These are phyloP conservation scores for Pugionium dolabratum DNA, from an alignment of 345 rosid species.

Conservation along the genomic window DNA sequence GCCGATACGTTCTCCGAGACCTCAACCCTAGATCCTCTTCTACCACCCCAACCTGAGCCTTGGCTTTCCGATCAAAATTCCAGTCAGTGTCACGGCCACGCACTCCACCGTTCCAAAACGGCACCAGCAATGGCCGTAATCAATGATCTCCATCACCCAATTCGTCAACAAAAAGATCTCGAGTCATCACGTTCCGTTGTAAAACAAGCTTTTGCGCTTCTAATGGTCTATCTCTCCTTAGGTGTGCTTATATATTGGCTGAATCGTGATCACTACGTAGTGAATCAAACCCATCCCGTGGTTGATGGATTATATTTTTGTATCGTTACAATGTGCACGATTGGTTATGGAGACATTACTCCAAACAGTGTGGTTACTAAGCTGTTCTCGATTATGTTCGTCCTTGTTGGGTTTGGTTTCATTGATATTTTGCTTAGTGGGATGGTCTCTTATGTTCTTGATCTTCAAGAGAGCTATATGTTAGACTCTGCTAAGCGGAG, in stretches of 20 bases:
- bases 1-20: conserved; percentile 25
- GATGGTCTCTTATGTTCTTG: conserved; percentile 94
- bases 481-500: conserved; percentile 60
- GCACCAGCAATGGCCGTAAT: conserved; percentile 92
- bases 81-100: conserved; percentile 16
- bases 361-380: conserved; percentile 71
- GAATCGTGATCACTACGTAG: conserved; percentile 60
- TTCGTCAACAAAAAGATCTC: conserved; percentile 48
- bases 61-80: neutral
- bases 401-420: conserved; percentile 86
- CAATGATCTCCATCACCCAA: conserved; percentile 45
- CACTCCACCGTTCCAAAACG: conserved; percentile 83
- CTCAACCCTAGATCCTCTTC: conserved; percentile 33
- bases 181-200: conserved; percentile 59
- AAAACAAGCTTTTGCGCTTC: conserved; percentile 61
- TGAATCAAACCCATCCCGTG: conserved; percentile 75
- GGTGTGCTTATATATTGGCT: conserved; percentile 79
- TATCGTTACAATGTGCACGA: conserved; percentile 94
- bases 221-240: conserved; percentile 61
- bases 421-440: conserved; percentile 82
- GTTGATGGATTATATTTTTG: conserved; percentile 92
- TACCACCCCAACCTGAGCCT: conserved; percentile 29
- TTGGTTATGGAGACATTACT: conserved; percentile 92
- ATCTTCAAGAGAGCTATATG: conserved; percentile 84
- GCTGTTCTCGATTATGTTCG: conserved; percentile 83